These are phyloP conservation scores for Phascolomyces articulosus DNA, from an alignment of 371 early-diverging fungal species.

Conservation along the genomic window DNA sequence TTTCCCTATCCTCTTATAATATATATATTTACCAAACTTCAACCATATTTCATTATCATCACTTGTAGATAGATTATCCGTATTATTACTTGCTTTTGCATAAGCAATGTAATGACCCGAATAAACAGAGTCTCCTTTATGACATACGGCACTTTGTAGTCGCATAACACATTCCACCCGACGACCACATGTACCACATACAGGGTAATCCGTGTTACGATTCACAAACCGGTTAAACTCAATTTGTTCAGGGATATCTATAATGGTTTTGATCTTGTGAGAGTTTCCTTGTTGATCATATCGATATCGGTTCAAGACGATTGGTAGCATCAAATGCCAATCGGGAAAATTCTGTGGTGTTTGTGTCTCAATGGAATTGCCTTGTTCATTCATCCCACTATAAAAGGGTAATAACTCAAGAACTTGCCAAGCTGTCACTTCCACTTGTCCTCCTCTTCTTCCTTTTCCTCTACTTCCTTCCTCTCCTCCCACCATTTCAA, in stretches of 20 bases:
- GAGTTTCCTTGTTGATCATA: conserved; percentile 30
- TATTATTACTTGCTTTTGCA: conserved; percentile 27
- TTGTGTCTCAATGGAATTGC: conserved; percentile 46
- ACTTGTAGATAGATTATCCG: not conserved
- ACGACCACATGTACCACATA: conserved; percentile 19
- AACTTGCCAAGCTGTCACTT: conserved; percentile 57
- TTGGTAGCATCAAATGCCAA: conserved; percentile 48
- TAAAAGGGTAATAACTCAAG: conserved; percentile 61
- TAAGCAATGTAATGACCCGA: conserved; percentile 61
- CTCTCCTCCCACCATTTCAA: not conserved
- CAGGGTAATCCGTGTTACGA: conserved; percentile 25
- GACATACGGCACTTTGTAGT: conserved; percentile 59
- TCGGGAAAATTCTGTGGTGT: conserved; percentile 42
- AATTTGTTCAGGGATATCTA: conserved; percentile 49
- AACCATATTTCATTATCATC: conserved; percentile 19
- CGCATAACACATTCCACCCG: conserved; percentile 43
- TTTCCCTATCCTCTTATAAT: no score
- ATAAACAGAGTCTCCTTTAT: conserved; percentile 43
- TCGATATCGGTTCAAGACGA: conserved; percentile 58
- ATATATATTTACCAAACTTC: conserved; percentile 24
- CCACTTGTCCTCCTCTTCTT: not conserved
- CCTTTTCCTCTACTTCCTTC: no score
- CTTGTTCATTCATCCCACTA: conserved; percentile 55
- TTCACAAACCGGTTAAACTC: conserved; percentile 54
- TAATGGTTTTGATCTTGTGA: conserved; percentile 37